A percentile compares a stretch with the other conserved stretches of the same genome.
Conservation (phyloP, 164 flowering plant species). For the Aristolochia fimbriata region DNA sequence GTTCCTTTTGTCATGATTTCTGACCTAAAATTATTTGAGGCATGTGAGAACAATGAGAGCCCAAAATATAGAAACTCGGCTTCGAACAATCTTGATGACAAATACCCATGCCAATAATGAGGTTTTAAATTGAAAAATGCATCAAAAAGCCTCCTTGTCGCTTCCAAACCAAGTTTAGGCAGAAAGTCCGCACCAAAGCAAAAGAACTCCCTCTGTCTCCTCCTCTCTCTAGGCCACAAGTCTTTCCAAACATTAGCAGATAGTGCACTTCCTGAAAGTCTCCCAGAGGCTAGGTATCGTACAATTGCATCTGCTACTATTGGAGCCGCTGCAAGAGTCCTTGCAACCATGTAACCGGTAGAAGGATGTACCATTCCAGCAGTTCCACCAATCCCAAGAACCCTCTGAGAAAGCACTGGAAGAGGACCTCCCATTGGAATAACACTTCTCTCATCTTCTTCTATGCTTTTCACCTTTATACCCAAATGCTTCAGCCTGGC, state of each 20-base stretch:
- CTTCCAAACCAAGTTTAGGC: constrained; percentile 73
- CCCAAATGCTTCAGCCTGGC: constrained; percentile 77
- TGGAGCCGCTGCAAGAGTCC: constrained; percentile 89
- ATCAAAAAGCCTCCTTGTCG: constrained; percentile 75
- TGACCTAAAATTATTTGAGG: constrained; percentile 70
- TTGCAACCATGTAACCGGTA: constrained; percentile 94
- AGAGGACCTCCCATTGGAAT: constrained; percentile 97
- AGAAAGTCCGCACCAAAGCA: constrained; percentile 93
- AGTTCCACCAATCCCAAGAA: constrained; percentile 88
- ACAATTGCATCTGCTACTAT: constrained; percentile 70
- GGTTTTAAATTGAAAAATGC: constrained; percentile 91
- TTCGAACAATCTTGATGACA: constrained; percentile 77
- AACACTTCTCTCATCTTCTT: constrained; percentile 83
- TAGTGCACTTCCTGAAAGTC: constrained; percentile 37
- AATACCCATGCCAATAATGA: constrained; percentile 87
- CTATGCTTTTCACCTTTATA: constrained; percentile 72
- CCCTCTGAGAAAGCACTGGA: constrained; percentile 87
- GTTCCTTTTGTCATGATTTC: constrained; percentile 95
- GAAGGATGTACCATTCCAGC: constrained; percentile 99
- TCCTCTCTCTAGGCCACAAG: constrained; percentile 81
- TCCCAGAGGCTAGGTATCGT: constrained; percentile 38
- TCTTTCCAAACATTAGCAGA: constrained; percentile 78
- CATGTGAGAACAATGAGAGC: constrained; percentile 73
- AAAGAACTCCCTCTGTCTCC: constrained; percentile 87
- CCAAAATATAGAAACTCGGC: constrained; percentile 77